Evolutionary conservation across 2,329 filamentous ascomycete species (phyloP).

Genomic region (Microsporum canis): DNA sequence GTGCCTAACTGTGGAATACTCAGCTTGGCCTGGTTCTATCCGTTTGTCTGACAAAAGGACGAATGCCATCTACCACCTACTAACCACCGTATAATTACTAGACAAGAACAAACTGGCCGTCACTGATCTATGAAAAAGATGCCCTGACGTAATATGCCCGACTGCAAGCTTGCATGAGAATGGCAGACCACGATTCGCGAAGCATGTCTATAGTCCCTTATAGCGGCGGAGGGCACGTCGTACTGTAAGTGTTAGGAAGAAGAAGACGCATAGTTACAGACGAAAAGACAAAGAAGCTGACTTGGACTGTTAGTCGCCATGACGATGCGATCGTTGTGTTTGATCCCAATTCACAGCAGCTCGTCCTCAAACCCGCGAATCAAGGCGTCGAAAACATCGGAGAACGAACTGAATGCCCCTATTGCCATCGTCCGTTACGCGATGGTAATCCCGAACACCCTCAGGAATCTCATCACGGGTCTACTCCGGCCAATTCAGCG

Average conservation of each 20-base stretch:
- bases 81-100: no score
- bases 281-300: not conserved
- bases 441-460: conserved; percentile 35
- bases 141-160: not conserved
- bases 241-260: conserved; percentile 28
- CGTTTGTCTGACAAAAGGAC: not conserved
- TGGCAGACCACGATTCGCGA: conserved; percentile 6
- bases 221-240: conserved; percentile 34
- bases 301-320: conserved; percentile 55
- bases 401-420: conserved; percentile 66
- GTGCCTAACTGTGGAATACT: not conserved
- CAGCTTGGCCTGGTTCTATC: not conserved
- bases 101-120: no score
- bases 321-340: conserved; percentile 86
- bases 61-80: no score
- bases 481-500: conserved; percentile 21
- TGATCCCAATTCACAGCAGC: conserved; percentile 70
- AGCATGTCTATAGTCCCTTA: conserved; percentile 36
- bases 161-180: not conserved
- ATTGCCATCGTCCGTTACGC: conserved; percentile 64
- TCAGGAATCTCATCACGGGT: conserved; percentile 23
- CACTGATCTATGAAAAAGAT: not conserved
- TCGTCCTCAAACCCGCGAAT: conserved; percentile 62
- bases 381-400: conserved; percentile 30
- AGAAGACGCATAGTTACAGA: not conserved